Evolutionary conservation across 2,329 filamentous ascomycete species (phyloP).

Genomic region (Nemania sp.): DNA sequence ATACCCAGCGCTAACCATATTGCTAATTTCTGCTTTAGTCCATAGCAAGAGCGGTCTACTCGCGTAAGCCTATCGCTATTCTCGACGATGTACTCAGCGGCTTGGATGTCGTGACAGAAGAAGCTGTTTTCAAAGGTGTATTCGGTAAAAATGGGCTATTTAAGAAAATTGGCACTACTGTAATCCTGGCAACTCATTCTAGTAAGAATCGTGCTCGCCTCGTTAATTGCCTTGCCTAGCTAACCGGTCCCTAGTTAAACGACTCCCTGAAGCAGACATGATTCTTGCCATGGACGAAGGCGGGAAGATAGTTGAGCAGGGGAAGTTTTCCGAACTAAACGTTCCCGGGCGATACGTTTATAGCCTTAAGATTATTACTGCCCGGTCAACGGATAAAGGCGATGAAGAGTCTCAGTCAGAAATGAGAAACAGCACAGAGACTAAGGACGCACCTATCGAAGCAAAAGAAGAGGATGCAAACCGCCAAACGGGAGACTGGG

Average conservation of each 20-base stretch:
- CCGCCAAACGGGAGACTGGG: conserved; percentile 34
- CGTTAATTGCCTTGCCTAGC: not conserved
- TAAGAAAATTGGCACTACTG: conserved; percentile 14
- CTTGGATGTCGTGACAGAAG: conserved; percentile 25
- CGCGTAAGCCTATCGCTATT: conserved; percentile 23
- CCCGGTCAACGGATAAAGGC: not conserved
- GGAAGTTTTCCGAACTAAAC: conserved; percentile 23
- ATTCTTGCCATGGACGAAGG: conserved; percentile 21
- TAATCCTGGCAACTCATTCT: conserved; percentile 35
- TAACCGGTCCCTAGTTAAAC: conserved; percentile 17
- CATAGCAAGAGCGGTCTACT: conserved; percentile 32
- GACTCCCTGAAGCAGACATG: conserved; percentile 27
- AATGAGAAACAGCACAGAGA: not conserved
- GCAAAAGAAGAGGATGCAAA: conserved; percentile 12
- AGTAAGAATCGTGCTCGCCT: not conserved
- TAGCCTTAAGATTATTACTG: conserved; percentile 23
- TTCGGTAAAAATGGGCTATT: conserved; percentile 27
- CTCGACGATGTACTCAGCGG: conserved; percentile 33
- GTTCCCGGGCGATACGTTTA: conserved; percentile 23
- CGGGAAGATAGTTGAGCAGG: conserved; percentile 30
- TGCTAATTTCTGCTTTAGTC: conserved; percentile 13
- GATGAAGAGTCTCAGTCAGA: not conserved
- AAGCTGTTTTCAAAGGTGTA: conserved; percentile 15
- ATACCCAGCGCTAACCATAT: not conserved
- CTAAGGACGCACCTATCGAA: not conserved